phyloP scores from a whole-genome alignment of 139 green algal species.

The Picochlorum sp. region DNA sequence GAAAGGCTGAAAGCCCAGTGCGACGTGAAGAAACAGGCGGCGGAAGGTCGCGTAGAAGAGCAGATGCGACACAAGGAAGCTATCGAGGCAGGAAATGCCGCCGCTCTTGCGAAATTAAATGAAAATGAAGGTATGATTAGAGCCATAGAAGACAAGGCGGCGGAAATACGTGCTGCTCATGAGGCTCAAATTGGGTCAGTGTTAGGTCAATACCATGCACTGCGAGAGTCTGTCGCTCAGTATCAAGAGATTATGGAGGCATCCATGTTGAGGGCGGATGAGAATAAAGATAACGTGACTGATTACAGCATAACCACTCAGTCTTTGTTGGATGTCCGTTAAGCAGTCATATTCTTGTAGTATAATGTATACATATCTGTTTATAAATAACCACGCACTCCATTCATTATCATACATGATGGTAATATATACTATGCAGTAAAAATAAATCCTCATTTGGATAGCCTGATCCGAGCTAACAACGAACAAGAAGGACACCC shows the following conservation, averaged over 20 bases:
- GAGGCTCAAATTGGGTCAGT: conserved; percentile 21
- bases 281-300: not conserved
- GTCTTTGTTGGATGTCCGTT: not conserved
- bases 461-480: not conserved
- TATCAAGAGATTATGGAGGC: conserved; percentile 34
- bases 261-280: conserved; percentile 12
- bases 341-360: not conserved
- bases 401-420: conserved; percentile 7
- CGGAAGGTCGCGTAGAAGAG: conserved; percentile 56
- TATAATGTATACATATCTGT: not conserved
- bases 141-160: conserved; percentile 21
- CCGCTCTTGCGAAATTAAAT: conserved; percentile 38
- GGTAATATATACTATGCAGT: not conserved
- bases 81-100: conserved; percentile 60
- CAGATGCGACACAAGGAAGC: conserved; percentile 61
- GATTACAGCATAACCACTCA: not conserved
- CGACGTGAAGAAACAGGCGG: conserved; percentile 56
- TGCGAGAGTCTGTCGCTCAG: conserved; percentile 21
- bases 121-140: conserved; percentile 57
- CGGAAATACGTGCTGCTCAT: conserved; percentile 25
- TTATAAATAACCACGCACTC: conserved; percentile 3
- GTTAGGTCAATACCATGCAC: conserved; percentile 25
- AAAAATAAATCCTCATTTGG: no score
- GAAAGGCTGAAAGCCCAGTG: conserved; percentile 54
- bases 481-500: not conserved